These are phyloP conservation scores for Sphaerulina musiva DNA, from an alignment of 2,329 filamentous ascomycete species.

Conservation along the genomic window DNA sequence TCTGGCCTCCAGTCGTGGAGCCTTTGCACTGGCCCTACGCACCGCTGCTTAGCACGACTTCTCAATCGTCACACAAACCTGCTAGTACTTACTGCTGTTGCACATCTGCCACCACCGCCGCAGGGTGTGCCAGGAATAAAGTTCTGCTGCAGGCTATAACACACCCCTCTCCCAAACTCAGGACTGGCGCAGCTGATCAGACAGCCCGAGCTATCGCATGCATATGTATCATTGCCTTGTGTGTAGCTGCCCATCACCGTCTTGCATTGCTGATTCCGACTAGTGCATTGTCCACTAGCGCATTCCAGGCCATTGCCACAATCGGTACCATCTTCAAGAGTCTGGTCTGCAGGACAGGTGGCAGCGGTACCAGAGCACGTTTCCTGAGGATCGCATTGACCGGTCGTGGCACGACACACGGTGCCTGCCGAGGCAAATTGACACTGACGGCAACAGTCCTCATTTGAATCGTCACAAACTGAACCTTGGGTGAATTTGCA, in stretches of 20 bases:
- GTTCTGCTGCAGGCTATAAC: constrained; percentile 75
- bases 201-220: constrained; percentile 70
- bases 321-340: constrained; percentile 59
- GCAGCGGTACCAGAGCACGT: constrained; percentile 67
- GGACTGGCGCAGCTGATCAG: constrained; percentile 69
- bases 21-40: constrained; percentile 65
- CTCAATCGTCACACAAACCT: not conserved
- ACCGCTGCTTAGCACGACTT: constrained; percentile 14
- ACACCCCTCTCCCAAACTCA: constrained; percentile 58
- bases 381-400: constrained; percentile 79
- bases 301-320: constrained; percentile 72
- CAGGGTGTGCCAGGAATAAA: constrained; percentile 90
- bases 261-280: constrained; percentile 80
- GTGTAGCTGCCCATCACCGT: constrained; percentile 71
- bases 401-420: constrained; percentile 73
- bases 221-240: constrained; percentile 67
- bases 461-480: constrained; percentile 77
- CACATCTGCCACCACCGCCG: constrained; percentile 69
- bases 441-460: constrained; percentile 73
- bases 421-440: constrained; percentile 60
- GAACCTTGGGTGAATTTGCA: constrained; percentile 74
- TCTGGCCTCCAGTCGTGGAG: constrained; percentile 60
- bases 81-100: constrained; percentile 50
- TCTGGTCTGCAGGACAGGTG: constrained; percentile 67
- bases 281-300: constrained; percentile 91